Conservation (phyloP, 352 stramenopile species). For the Vaucheria bursata region DNA sequence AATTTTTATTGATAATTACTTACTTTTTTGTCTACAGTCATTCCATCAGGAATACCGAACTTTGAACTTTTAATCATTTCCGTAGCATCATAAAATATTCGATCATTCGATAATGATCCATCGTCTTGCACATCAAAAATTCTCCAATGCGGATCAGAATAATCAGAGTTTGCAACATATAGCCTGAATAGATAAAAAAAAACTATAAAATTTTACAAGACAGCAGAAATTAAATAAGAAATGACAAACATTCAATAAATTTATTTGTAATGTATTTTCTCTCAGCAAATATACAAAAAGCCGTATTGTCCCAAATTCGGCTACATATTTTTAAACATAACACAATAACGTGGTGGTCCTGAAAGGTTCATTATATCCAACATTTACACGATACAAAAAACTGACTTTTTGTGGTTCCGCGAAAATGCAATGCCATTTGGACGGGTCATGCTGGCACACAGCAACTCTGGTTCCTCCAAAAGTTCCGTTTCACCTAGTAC, state of each 20-base stretch:
- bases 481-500: no score
- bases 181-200: conserved; percentile 11
- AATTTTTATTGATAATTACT: not conserved
- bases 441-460: conserved; percentile 19
- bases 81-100: conserved; percentile 30
- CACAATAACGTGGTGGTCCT: not conserved
- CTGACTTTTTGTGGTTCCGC: conserved; percentile 21
- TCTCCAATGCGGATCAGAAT: conserved; percentile 10
- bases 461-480: no score
- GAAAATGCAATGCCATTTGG: conserved; percentile 51
- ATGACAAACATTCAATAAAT: not conserved
- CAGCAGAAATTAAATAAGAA: not conserved
- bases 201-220: not conserved
- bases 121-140: conserved; percentile 43
- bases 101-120: conserved; percentile 17
- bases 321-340: not conserved
- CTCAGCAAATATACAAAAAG: not conserved
- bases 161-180: conserved; percentile 43
- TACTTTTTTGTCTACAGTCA: conserved; percentile 49
- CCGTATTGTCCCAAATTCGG: not conserved
- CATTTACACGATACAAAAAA: not conserved
- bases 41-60: conserved; percentile 35
- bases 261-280: not conserved
- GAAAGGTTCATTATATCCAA: not conserved
- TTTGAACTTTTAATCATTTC: not conserved